Conservation (phyloP, 1,139 yeast species). For the Candida sp. region DNA sequence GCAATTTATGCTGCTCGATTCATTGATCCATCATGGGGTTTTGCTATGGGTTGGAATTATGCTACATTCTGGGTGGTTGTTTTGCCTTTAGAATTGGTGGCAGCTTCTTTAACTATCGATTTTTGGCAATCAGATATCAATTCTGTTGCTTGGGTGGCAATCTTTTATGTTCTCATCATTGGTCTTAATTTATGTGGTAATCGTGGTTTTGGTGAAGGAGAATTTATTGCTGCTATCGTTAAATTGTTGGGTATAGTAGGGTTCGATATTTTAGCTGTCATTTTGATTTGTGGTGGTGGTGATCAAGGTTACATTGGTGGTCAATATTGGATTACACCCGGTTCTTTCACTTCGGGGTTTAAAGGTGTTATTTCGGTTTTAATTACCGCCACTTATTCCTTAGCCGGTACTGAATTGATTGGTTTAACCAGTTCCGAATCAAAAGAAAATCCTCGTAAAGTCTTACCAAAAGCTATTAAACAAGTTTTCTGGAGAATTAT, state of each 20-base stretch:
- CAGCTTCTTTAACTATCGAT: constrained; percentile 63
- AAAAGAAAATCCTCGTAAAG: constrained; percentile 34
- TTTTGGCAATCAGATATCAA: constrained; percentile 59
- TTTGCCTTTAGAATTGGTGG: constrained; percentile 68
- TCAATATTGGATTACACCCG: constrained; percentile 55
- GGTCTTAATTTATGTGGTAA: constrained; percentile 58
- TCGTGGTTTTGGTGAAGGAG: constrained; percentile 66
- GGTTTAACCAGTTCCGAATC: constrained; percentile 40
- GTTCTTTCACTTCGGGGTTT: constrained; percentile 61
- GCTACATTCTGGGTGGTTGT: constrained; percentile 68
- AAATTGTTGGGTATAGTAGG: constrained; percentile 65
- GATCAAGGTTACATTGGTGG: constrained; percentile 55
- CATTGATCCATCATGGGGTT: constrained; percentile 70
- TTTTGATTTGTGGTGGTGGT: constrained; percentile 66
- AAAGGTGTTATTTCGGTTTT: constrained; percentile 48
- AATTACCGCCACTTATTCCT: constrained; percentile 40
- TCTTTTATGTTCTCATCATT: constrained; percentile 58
- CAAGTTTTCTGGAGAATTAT: constrained; percentile 43
- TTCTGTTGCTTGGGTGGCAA: constrained; percentile 66
- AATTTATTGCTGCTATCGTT: constrained; percentile 56
- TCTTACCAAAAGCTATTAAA: constrained; percentile 40
- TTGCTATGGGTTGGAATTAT: constrained; percentile 72
- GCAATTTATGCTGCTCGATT: constrained; percentile 64
- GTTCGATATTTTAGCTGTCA: constrained; percentile 67
- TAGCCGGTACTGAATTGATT: constrained; percentile 44